Evolutionary conservation across 331 rosid species (phyloP).

Genomic region (Pyracantha coccinea): DNA sequence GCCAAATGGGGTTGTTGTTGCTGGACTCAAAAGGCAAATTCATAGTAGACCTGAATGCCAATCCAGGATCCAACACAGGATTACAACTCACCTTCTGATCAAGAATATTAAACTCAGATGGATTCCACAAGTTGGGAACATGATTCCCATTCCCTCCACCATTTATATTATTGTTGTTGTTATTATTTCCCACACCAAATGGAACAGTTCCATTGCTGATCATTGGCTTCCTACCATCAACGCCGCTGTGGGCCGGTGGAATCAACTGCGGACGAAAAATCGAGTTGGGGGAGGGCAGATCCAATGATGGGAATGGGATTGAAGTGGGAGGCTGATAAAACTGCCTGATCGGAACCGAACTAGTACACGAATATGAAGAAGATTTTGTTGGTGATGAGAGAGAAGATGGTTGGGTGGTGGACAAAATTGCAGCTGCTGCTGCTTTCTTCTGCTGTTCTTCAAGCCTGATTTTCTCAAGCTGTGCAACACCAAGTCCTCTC

Average conservation of each 20-base stretch:
- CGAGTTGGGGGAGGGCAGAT: conserved; percentile 23
- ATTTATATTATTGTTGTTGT: conserved; percentile 1
- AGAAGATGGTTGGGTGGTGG: conserved; percentile 17
- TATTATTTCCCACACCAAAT: conserved; percentile 11
- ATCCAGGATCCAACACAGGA: conserved; percentile 32
- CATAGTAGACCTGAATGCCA: conserved; percentile 25
- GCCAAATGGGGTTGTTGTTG: conserved; percentile 28
- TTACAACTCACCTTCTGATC: conserved; percentile 31
- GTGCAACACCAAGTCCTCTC: conserved; percentile 91
- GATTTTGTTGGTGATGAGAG: conserved; percentile 25
- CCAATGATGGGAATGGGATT: conserved; percentile 28
- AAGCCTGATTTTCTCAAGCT: conserved; percentile 73
- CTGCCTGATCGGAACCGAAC: conserved; percentile 21
- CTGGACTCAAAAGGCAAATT: conserved; percentile 43
- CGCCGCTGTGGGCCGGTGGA: conserved; percentile 19
- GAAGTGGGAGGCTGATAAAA: conserved; percentile 31
- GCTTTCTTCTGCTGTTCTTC: conserved; percentile 56
- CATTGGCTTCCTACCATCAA: conserved; percentile 16
- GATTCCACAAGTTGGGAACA: conserved; percentile 34
- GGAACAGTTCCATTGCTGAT: conserved; percentile 20
- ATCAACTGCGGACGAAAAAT: conserved; percentile 22
- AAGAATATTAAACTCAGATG: conserved; percentile 25
- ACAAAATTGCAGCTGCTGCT: conserved; percentile 14
- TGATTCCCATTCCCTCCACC: conserved; percentile 24
- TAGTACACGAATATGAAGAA: conserved; percentile 7